phyloP scores from a whole-genome alignment of 805 yeast species.

The Hanseniaspora osmophila region DNA sequence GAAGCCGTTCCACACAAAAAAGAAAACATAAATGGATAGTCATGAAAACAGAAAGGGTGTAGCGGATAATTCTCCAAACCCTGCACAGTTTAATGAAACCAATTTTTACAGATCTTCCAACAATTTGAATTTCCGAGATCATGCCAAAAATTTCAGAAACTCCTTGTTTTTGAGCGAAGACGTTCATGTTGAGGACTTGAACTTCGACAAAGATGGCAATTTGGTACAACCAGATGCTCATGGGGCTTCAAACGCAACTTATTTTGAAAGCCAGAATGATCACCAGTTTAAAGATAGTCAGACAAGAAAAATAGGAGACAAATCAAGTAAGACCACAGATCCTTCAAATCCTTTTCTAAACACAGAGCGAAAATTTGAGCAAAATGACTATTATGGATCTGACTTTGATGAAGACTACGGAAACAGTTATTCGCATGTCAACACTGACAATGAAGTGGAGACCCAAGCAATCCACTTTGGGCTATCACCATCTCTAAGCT shows the following conservation, averaged over 20 bases:
- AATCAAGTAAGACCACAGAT: too few relatives aligned
- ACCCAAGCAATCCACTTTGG: slow-evolving; percentile 22
- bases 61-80: not conserved
- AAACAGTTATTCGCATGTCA: not conserved
- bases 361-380: not conserved
- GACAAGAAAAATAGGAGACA: too few relatives aligned
- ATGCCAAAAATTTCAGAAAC: slow-evolving; percentile 21
- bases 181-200: slow-evolving; percentile 9
- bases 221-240: not conserved
- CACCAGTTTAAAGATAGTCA: too few relatives aligned
- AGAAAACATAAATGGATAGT: too few relatives aligned
- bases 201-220: slow-evolving; percentile 1
- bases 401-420: not conserved
- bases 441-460: slow-evolving; percentile 1
- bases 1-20: too few relatives aligned
- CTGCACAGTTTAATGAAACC: not conserved
- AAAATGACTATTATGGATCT: not conserved
- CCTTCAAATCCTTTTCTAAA: too few relatives aligned
- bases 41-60: not conserved
- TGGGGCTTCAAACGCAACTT: too few relatives aligned
- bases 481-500: slow-evolving; percentile 30
- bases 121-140: slow-evolving; percentile 12
- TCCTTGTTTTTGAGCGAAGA: slow-evolving; percentile 19
- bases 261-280: too few relatives aligned
- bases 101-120: not conserved